Percentiles rank a stretch among this genome's conserved stretches.
These are phyloP conservation scores for Gossypium laxum DNA, from an alignment of 441 rosid species.

Conservation along the genomic window DNA sequence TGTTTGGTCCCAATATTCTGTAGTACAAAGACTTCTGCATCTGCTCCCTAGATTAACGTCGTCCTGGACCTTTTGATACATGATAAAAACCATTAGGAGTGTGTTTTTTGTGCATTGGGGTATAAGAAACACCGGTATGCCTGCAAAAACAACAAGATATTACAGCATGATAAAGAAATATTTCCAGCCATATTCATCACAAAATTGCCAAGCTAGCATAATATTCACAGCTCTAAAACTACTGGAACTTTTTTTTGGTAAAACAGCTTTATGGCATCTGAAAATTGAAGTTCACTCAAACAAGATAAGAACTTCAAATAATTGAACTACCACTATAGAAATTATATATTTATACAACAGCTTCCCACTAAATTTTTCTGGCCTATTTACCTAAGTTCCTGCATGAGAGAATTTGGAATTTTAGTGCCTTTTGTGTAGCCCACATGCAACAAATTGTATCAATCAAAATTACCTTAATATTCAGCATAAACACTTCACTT, in stretches of 20 bases:
- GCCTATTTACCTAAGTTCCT: constrained; percentile 4
- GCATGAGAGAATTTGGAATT: neutral
- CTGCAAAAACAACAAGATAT: neutral
- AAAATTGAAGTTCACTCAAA: constrained; percentile 3
- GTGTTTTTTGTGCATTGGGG: neutral
- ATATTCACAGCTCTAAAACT: neutral
- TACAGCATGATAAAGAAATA: neutral
- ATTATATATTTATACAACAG: neutral
- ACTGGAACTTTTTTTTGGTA: neutral
- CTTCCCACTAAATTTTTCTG: neutral
- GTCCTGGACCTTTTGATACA: neutral
- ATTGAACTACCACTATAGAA: constrained; percentile 4
- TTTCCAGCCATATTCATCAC: neutral
- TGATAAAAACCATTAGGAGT: neutral
- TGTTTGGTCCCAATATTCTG: constrained; percentile 13
- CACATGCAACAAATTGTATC: neutral
- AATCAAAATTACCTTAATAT: neutral
- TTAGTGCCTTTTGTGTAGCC: neutral
- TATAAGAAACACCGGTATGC: neutral
- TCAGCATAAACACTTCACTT: constrained; percentile 5
- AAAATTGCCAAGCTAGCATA: neutral
- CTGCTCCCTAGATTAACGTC: neutral
- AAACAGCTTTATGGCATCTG: neutral
- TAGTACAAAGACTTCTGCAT: neutral
- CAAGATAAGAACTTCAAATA: neutral